Percentiles rank a stretch among this genome's conserved stretches.
Evolutionary conservation across 2,329 filamentous ascomycete species (phyloP).

Genomic region (Pseudogymnoascus pannorum): DNA sequence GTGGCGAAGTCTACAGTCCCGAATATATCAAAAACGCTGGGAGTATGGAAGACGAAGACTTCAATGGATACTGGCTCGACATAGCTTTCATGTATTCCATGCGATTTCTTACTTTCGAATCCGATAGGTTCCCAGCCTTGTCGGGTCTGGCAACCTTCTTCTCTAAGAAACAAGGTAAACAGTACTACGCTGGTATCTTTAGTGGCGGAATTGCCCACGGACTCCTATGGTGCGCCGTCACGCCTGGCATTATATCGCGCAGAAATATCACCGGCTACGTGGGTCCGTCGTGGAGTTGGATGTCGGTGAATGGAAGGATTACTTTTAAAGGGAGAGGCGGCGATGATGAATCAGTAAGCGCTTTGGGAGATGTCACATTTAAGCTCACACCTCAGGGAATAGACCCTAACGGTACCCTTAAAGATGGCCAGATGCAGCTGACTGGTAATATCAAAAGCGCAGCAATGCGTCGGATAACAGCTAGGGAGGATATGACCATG

Average conservation of each 20-base stretch:
- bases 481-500: background rate
- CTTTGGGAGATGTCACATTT: slow-evolving; percentile 8
- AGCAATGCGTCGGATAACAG: slow-evolving; percentile 4
- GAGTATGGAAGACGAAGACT: background rate
- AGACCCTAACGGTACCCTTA: slow-evolving; percentile 10
- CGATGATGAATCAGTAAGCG: background rate
- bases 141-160: slow-evolving; percentile 5
- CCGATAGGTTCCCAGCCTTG: slow-evolving; percentile 4
- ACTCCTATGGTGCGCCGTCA: background rate
- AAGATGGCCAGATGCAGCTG: slow-evolving; percentile 9
- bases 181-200: background rate
- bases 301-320: slow-evolving; percentile 10
- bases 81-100: slow-evolving; percentile 10
- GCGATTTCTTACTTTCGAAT: slow-evolving; percentile 2
- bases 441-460: slow-evolving; percentile 7
- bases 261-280: background rate
- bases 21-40: background rate
- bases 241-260: background rate
- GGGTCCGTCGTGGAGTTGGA: slow-evolving; percentile 13
- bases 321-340: background rate
- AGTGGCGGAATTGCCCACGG: background rate
- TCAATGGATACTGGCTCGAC: slow-evolving; percentile 9
- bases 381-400: slow-evolving; percentile 7
- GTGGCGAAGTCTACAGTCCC: background rate
- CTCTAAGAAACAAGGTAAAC: background rate